Evolutionary conservation across 805 yeast genomes (phyloP), one percentile per base, ranked within the genome.

Genomic region (Pichia gijzeniarum): DNA sequence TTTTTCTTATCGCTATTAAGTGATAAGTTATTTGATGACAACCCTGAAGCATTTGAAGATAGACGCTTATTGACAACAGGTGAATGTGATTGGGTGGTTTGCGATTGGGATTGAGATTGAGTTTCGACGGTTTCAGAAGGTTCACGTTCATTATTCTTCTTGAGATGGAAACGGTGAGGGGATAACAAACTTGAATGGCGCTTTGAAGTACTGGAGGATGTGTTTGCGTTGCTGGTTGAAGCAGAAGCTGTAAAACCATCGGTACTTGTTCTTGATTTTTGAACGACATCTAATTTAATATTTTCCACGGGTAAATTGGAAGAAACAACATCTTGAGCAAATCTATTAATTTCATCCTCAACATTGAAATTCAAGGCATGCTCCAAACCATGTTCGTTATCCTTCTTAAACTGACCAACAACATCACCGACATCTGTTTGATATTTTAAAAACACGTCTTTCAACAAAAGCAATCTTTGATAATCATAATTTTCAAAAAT

Each of bases 401-500:
- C 65, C 33, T 64, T 62, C 13, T 73, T 68, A 33, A 69, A 65
- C 31, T 61, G 61, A 51, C 70, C 72, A 27, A 79, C 57, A 39
- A 69, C 68, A 57, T 82, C 88, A 38, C 74, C 71, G 46, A 73
- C 67, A 35, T 79, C 74, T 14, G 87, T 77, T 60, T 80, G 77
- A 57, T 79, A 82, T 57, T 79, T 79, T 41, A 81, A 69, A 45
- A 90, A 70, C 45, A 81, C 73, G 44, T 80, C 80, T 58, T 86
- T 82, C 49, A 87, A 68, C 47, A 79, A 72, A 48, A 65, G 70
- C 62, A 77, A 71, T 65, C 86, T 79, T 62, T 68, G 67, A 56
- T 68, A 72, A 60, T 88, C 95, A 53, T 82, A 79, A 50, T 71
- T 72, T 58, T 87, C 93, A 60, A 88, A 82, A 52, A 78, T 77